Evolutionary conservation across 2,329 filamentous ascomycete genomes (phyloP).

Genomic region (Aspergillus costaricaensis): DNA sequence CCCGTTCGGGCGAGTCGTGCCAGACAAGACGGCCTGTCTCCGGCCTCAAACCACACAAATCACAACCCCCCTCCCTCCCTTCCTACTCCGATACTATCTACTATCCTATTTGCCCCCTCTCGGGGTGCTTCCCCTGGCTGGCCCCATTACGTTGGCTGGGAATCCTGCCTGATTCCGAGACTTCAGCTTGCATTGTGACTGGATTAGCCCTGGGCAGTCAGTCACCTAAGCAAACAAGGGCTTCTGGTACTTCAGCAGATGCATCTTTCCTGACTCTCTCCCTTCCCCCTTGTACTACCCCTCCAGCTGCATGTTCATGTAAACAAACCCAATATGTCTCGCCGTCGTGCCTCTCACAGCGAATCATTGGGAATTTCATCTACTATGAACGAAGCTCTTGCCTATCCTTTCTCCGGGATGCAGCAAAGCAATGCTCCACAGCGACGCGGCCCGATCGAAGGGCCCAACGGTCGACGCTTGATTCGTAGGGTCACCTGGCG

Average conservation of each 20-base stretch:
- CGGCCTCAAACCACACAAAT: not conserved
- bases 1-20: too few relatives aligned
- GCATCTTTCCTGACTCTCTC: conserved; percentile 16
- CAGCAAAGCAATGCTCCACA: conserved; percentile 26
- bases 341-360: conserved; percentile 40
- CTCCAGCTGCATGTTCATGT: conserved; percentile 18
- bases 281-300: conserved; percentile 11
- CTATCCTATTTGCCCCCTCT: not conserved
- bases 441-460: conserved; percentile 43
- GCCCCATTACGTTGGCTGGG: not conserved
- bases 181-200: not conserved
- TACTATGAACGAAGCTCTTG: conserved; percentile 36
- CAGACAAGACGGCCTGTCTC: too few relatives aligned
- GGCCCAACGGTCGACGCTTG: conserved; percentile 42
- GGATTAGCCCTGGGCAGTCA: not conserved
- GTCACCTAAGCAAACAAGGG: conserved; percentile 19
- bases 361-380: conserved; percentile 31
- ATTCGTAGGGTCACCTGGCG: conserved; percentile 46
- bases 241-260: conserved; percentile 20
- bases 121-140: not conserved
- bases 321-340: conserved; percentile 35
- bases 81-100: not conserved
- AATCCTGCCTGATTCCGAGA: not conserved
- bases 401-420: conserved; percentile 36
- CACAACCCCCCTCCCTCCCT: not conserved